Evolutionary conservation across 179 eudicot species (phyloP), one percentile per base, ranked within the genome.

Genomic region (Actinidia arguta): DNA sequence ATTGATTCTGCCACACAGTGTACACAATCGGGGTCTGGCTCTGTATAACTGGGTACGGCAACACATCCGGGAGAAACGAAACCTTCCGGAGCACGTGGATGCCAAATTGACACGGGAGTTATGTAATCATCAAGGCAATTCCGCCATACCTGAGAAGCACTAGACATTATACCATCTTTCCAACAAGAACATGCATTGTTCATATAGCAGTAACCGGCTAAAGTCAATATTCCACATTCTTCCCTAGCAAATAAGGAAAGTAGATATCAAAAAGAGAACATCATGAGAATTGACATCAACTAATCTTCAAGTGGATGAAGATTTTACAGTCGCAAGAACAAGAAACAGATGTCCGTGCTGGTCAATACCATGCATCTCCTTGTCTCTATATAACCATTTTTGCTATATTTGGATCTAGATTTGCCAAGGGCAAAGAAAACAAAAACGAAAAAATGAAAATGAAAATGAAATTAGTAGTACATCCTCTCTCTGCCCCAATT

Each of bases 11-110:
- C 93, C 16, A 97, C 90, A 76, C 98, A 97, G 87, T 92, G 89
- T 25, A 86, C 88, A 2, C 55, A n/a, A 78, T 82, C 80, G 16
- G 81, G 84, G 69, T 92, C 94, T 47, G 99, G 99, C 87, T 97
- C 99, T 52, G 55, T 67, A 59, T 83, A 95, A 75, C 85, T 83
- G 8, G 93, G 85, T 12, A 95, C 88, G 50, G 91, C 99, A 55
- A 95, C 94, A 81, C 98, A 97, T 70, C 99, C 99, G 9, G 86
- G 91, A 76, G 97, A 84, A 27, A 93, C 89, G 76, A 88, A 97
- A 80, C 99, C 98, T 44, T 91, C 94, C 0, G 98, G 97, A 10
- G 99, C 92, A 16, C 98, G 95, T 46, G 99, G 98, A 80, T 91
- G 89, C 99, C 99, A 97, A 55, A 97, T 95, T 6, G 99, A 92